Percentiles rank a stretch among this genome's conserved stretches.
phyloP scores from a whole-genome alignment of 2,329 filamentous ascomycete species.

The Colletotrichum paranaense region DNA sequence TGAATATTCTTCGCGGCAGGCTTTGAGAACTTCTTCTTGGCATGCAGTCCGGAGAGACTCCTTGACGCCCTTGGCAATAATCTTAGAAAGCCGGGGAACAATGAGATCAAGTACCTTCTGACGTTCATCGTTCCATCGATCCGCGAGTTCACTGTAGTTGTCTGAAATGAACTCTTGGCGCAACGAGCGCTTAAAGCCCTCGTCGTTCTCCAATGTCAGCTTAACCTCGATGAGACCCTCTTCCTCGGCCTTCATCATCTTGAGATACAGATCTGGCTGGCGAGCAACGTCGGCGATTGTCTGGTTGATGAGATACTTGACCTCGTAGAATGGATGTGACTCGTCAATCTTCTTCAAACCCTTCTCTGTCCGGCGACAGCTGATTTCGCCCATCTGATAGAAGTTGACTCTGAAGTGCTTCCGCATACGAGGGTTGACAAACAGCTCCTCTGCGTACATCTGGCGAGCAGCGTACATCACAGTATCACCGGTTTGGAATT shows the following conservation, averaged over 20 bases:
- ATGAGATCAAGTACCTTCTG: constrained; percentile 86
- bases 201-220: constrained; percentile 80
- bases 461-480: constrained; percentile 84
- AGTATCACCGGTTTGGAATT: constrained; percentile 80
- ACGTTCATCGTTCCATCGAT: constrained; percentile 93
- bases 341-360: constrained; percentile 94
- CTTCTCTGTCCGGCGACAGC: constrained; percentile 93
- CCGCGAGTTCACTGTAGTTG: constrained; percentile 93
- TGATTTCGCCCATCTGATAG: constrained; percentile 85
- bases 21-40: constrained; percentile 89
- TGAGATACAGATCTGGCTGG: constrained; percentile 89
- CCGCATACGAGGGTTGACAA: constrained; percentile 87
- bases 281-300: constrained; percentile 83
- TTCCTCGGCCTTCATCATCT: constrained; percentile 97
- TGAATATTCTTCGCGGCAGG: constrained; percentile 89
- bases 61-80: constrained; percentile 93
- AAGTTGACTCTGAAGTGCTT: constrained; percentile 86
- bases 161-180: constrained; percentile 91
- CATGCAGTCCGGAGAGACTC: constrained; percentile 94
- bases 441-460: constrained; percentile 92
- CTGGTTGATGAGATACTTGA: constrained; percentile 95
- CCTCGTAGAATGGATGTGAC: constrained; percentile 94
- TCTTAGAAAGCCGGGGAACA: constrained; percentile 81
- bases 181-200: constrained; percentile 80
- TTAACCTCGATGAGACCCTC: constrained; percentile 91